These are phyloP conservation scores for Microdochium nivale DNA, from an alignment of 2,329 filamentous ascomycete species.

Conservation along the genomic window DNA sequence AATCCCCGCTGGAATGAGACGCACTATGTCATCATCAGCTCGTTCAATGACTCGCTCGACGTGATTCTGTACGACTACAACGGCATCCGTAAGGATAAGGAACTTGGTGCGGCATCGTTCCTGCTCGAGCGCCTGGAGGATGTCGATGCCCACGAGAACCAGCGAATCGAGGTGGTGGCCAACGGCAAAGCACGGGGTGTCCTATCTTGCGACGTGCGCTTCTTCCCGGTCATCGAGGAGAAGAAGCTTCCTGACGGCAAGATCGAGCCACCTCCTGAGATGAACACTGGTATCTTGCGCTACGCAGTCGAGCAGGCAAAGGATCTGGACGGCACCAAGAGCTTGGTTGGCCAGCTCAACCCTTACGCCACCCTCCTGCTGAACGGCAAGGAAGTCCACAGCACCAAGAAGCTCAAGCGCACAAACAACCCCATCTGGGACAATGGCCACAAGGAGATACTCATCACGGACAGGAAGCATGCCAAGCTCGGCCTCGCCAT, in stretches of 20 bases:
- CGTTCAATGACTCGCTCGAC: slow-evolving; percentile 79
- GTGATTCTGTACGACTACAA: slow-evolving; percentile 88
- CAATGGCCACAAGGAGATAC: slow-evolving; percentile 83
- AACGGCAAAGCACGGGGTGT: slow-evolving; percentile 79
- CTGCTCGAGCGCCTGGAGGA: slow-evolving; percentile 74
- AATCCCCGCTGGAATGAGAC: slow-evolving; percentile 96
- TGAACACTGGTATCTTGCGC: slow-evolving; percentile 86
- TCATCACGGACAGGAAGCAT: slow-evolving; percentile 87
- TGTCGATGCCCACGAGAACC: slow-evolving; percentile 69
- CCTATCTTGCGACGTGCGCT: slow-evolving; percentile 74
- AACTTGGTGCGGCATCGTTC: slow-evolving; percentile 82
- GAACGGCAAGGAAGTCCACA: slow-evolving; percentile 85
- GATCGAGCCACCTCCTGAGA: slow-evolving; percentile 72
- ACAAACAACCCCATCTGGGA: slow-evolving; percentile 98
- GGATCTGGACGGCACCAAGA: slow-evolving; percentile 87
- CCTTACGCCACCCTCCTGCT: slow-evolving; percentile 83
- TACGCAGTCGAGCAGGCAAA: slow-evolving; percentile 95
- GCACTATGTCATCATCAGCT: slow-evolving; percentile 88
- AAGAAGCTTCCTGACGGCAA: slow-evolving; percentile 68
- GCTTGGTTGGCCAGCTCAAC: slow-evolving; percentile 81
- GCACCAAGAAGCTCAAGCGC: slow-evolving; percentile 86
- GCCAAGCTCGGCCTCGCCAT: slow-evolving; percentile 86
- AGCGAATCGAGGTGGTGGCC: slow-evolving; percentile 73
- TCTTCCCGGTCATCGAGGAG: slow-evolving; percentile 84
- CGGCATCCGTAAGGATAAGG: slow-evolving; percentile 92